Evolutionary conservation across 139 green algal species (phyloP), one percentile per base, ranked within the genome.

Genomic region (Chlorella sorokiniana): DNA sequence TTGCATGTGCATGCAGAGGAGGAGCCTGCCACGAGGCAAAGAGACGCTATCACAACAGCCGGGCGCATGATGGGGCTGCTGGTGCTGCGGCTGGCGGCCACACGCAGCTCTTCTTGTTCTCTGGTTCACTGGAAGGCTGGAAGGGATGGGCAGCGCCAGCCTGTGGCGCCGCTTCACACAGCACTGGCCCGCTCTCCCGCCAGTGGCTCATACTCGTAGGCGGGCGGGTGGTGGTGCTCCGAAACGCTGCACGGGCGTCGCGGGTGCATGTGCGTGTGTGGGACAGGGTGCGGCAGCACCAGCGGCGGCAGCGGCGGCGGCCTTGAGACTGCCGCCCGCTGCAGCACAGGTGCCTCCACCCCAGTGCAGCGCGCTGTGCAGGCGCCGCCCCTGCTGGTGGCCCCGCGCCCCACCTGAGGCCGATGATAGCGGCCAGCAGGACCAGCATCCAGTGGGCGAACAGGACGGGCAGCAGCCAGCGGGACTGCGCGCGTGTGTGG

Each of bases 131-230:
- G n/a, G n/a, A n/a, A n/a, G n/a, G n/a, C n/a, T n/a, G n/a, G n/a
- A n/a, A n/a, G n/a, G n/a, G n/a, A n/a, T n/a, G n/a, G 7, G 64
- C 35, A 48, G 35, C 35, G 35, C 64, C 4, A 18, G 35, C 37
- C 51, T 2, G 8, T 5, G 7, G 29, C 8, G 37, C 64, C 11
- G 54, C 54, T 25, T 79, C 37, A 79, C 37, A 79, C 73, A 2
- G 52, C 73, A 9, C 48, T 27, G 37, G 44, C 41, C 27, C 73
- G 51, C 9, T 83, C 78, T 1, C n/a, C 67, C n/a, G 48, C 44
- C 78, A 84, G 79, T 1, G 79, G 65, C 54, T 84, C 79, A 59
- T 84, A 84, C 69, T 84, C 79, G 23, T 84, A 84, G 31, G 56
- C 56, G 3, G 67, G 52, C 37, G 37, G 27, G 37, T 8, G 65